phyloP scores from a whole-genome alignment of 2,329 filamentous ascomycete species.

The Berkeleyomyces rouxiae region DNA sequence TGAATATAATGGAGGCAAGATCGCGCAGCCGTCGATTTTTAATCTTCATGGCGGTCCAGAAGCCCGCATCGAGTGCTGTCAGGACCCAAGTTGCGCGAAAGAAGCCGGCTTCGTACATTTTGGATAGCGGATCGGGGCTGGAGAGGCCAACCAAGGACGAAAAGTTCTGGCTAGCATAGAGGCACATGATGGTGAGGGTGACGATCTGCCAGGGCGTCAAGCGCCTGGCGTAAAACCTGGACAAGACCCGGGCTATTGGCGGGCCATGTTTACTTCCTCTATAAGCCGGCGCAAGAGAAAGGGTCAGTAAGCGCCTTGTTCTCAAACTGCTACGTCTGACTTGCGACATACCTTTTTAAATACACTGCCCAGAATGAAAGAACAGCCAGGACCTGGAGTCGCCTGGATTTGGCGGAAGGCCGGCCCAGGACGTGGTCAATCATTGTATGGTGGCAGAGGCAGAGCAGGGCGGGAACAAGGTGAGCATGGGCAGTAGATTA shows the following conservation, averaged over 20 bases:
- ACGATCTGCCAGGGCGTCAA: conserved; percentile 84
- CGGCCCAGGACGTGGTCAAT: conserved; percentile 83
- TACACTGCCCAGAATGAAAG: conserved; percentile 85
- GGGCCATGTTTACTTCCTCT: conserved; percentile 82
- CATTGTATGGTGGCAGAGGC: conserved; percentile 26
- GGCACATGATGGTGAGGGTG: conserved; percentile 71
- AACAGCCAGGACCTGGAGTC: conserved; percentile 82
- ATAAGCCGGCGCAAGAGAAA: conserved; percentile 1
- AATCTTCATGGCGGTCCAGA: conserved; percentile 97
- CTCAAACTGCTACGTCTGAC: neutral
- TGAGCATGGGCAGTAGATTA: neutral
- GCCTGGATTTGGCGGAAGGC: conserved; percentile 78
- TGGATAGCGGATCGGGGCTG: conserved; percentile 81
- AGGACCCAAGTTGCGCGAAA: conserved; percentile 95
- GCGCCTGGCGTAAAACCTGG: conserved; percentile 48
- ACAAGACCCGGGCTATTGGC: conserved; percentile 54
- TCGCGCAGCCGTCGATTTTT: conserved; percentile 63
- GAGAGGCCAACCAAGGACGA: conserved; percentile 82
- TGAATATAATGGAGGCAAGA: conserved; percentile 67
- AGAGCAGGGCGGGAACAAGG: neutral
- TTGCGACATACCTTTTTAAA: conserved; percentile 45
- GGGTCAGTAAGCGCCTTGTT: neutral
- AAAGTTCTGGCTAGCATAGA: conserved; percentile 86
- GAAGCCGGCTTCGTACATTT: conserved; percentile 82
- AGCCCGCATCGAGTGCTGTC: conserved; percentile 86